A percentile compares a stretch with the other conserved stretches of the same genome.
phyloP scores from a whole-genome alignment of 2,329 filamentous ascomycete species.

The Botrytis fabae region DNA sequence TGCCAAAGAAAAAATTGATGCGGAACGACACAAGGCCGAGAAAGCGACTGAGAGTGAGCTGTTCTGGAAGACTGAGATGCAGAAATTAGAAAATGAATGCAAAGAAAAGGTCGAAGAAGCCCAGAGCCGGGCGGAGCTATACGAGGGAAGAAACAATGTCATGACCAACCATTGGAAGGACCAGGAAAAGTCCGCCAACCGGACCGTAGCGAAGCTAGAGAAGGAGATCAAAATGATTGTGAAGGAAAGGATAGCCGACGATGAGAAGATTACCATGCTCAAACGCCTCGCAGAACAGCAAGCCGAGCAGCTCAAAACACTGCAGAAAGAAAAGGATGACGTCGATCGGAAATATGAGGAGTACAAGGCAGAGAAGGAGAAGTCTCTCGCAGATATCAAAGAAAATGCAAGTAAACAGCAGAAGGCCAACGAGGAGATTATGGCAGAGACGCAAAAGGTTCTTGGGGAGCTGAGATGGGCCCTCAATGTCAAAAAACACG shows the following conservation, averaged over 20 bases:
- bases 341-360: constrained; percentile 60
- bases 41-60: constrained; percentile 61
- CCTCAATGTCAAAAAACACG: constrained; percentile 64
- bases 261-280: constrained; percentile 63
- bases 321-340: constrained; percentile 61
- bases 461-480: constrained; percentile 72
- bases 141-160: constrained; percentile 69
- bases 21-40: constrained; percentile 61
- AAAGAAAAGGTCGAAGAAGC: constrained; percentile 66
- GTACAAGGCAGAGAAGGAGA: constrained; percentile 65
- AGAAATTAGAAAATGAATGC: constrained; percentile 59
- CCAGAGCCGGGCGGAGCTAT: constrained; percentile 62
- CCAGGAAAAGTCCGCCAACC: constrained; percentile 61
- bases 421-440: constrained; percentile 57
- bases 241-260: constrained; percentile 58
- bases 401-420: constrained; percentile 57
- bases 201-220: constrained; percentile 51
- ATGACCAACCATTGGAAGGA: constrained; percentile 67
- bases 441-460: constrained; percentile 60
- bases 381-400: constrained; percentile 61
- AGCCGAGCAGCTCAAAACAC: constrained; percentile 63
- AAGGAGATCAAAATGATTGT: constrained; percentile 56
- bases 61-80: constrained; percentile 63
- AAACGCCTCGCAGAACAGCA: constrained; percentile 73
- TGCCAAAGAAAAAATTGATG: constrained; percentile 62